Conservation (phyloP, 2,329 filamentous ascomycete genomes). For the Ophiostoma angusticollis region DNA sequence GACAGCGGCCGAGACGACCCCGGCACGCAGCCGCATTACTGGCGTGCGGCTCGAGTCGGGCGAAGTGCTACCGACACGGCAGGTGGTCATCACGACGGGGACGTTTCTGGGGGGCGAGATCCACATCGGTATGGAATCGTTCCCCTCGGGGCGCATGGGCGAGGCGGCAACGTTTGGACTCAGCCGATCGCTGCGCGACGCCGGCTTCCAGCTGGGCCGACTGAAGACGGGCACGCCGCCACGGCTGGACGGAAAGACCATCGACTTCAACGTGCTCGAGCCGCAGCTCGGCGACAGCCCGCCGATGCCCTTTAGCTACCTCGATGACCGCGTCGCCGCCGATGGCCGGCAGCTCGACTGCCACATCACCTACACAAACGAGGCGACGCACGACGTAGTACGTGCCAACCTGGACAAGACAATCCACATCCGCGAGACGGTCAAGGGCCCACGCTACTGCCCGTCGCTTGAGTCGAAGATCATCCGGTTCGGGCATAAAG, state of each 20-base stretch:
- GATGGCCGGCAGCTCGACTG: constrained; percentile 69
- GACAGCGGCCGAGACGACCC: constrained; percentile 21
- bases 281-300: constrained; percentile 72
- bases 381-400: constrained; percentile 68
- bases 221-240: constrained; percentile 95
- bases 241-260: constrained; percentile 66
- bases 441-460: constrained; percentile 89
- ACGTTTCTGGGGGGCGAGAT: constrained; percentile 95
- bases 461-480: constrained; percentile 92
- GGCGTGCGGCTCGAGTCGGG: constrained; percentile 82
- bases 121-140: constrained; percentile 77
- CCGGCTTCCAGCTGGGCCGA: constrained; percentile 78
- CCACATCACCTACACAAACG: constrained; percentile 78
- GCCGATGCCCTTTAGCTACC: constrained; percentile 80
- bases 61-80: constrained; percentile 63
- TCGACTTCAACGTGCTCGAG: constrained; percentile 62
- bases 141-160: constrained; percentile 80
- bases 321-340: constrained; percentile 68
- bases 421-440: constrained; percentile 88
- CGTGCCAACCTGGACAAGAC: constrained; percentile 87
- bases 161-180: constrained; percentile 87
- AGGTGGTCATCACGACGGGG: constrained; percentile 89
- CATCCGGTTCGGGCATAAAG: constrained; percentile 70
- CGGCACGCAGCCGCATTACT: constrained; percentile 50
- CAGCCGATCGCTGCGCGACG: constrained; percentile 77